A percentile compares a stretch with the other conserved stretches of the same genome.
These are phyloP conservation scores for Geosmithia putterillii DNA, from an alignment of 2,329 filamentous ascomycete species.

Conservation along the genomic window DNA sequence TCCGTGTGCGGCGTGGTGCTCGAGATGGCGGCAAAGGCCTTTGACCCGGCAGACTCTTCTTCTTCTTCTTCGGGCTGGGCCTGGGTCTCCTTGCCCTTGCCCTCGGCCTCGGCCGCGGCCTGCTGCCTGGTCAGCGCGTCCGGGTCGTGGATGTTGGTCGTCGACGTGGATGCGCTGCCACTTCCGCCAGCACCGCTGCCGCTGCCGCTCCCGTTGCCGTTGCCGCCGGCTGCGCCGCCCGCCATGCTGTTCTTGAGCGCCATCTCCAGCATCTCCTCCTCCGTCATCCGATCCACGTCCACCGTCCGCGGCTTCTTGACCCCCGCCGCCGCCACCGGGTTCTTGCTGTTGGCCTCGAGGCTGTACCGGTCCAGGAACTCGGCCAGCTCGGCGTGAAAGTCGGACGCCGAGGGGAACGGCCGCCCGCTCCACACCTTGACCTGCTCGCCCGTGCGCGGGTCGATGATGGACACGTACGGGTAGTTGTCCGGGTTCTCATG, in stretches of 20 bases:
- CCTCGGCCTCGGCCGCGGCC: conserved; percentile 36
- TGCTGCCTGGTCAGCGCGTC: conserved; percentile 86
- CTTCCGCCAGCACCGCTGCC: conserved; percentile 9
- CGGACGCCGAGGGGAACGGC: conserved; percentile 60
- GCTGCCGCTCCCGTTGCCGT: too few relatives aligned
- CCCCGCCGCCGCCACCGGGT: conserved; percentile 63
- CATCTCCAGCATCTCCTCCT: conserved; percentile 95
- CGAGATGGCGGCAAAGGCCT: conserved; percentile 58
- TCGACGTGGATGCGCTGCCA: conserved; percentile 21
- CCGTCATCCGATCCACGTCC: conserved; percentile 80
- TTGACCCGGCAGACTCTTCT: conserved; percentile 14
- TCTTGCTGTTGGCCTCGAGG: conserved; percentile 76
- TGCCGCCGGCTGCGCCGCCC: conserved; percentile 17
- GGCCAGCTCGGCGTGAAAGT: conserved; percentile 83
- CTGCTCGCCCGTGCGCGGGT: conserved; percentile 90
- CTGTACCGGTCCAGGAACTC: conserved; percentile 98
- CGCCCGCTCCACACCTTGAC: conserved; percentile 90
- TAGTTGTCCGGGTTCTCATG: conserved; percentile 81
- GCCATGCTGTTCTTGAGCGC: conserved; percentile 81
- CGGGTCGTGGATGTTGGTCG: conserved; percentile 59
- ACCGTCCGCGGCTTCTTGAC: conserved; percentile 55
- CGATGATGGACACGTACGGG: conserved; percentile 90
- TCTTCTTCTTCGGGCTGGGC: conserved; percentile 24
- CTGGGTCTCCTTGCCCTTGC: conserved; percentile 38
- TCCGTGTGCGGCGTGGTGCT: conserved; percentile 64